Evolutionary conservation across 73 alveolate species (phyloP).

Genomic region (Tetrahymena malaccensis): DNA sequence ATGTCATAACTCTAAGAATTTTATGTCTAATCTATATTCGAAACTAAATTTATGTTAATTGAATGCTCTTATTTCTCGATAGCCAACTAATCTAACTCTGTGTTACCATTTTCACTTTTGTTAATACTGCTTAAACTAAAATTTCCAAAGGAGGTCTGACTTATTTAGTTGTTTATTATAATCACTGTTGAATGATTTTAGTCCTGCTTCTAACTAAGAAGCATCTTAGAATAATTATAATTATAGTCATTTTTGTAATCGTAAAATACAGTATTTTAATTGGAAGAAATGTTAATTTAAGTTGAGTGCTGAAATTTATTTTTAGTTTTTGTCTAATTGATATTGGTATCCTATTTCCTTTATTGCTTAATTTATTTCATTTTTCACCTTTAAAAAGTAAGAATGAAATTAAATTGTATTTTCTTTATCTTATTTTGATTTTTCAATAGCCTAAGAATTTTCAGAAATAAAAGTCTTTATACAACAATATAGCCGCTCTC

Average conservation of each 20-base stretch:
- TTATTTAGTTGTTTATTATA: not conserved
- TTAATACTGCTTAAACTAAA: not conserved
- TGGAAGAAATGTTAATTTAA: not conserved
- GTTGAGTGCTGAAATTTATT: not conserved
- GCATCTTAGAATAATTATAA: no score
- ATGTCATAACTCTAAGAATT: not conserved
- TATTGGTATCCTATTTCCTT: not conserved
- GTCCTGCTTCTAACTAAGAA: no score
- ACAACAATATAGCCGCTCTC: no score
- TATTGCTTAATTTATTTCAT: not conserved
- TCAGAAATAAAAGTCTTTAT: no score
- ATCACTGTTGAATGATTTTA: not conserved
- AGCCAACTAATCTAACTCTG: not conserved
- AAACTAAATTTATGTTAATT: not conserved
- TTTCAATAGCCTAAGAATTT: not conserved
- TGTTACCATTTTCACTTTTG: not conserved
- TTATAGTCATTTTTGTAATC: not conserved
- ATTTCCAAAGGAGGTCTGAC: not conserved
- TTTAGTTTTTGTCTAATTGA: not conserved
- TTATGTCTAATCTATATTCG: not conserved
- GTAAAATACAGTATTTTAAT: not conserved
- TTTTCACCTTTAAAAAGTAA: not conserved
- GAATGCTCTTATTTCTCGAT: not conserved
- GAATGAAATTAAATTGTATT: not conserved
- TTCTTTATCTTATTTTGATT: not conserved